Conservation (phyloP, 495 filamentous ascomycete genomes). For the Aeminium ludgeri region DNA sequence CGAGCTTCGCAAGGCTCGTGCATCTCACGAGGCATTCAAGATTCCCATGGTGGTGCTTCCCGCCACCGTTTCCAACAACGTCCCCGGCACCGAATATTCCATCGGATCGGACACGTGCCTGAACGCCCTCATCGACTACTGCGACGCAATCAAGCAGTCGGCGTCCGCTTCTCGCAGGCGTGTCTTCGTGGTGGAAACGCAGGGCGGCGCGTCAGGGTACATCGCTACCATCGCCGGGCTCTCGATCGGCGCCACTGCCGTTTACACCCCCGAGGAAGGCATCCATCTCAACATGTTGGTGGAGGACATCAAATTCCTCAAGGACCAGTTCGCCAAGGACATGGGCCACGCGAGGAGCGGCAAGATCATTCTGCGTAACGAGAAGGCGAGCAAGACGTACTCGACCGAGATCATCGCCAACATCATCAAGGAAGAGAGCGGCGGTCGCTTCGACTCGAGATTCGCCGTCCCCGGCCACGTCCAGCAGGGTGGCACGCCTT, state of each 20-base stretch:
- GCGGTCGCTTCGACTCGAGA: constrained; percentile 82
- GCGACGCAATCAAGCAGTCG: constrained; percentile 92
- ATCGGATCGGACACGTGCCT: constrained; percentile 93
- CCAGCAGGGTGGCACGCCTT: constrained; percentile 86
- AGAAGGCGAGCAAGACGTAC: constrained; percentile 79
- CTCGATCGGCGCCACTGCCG: constrained; percentile 77
- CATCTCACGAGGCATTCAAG: constrained; percentile 64
- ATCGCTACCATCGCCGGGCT: constrained; percentile 81
- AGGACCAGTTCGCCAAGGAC: constrained; percentile 69
- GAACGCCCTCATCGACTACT: constrained; percentile 91
- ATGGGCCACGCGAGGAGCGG: constrained; percentile 80
- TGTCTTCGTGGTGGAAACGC: constrained; percentile 95
- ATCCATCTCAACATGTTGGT: constrained; percentile 87
- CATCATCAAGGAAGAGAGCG: constrained; percentile 87
- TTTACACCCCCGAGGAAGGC: constrained; percentile 95
- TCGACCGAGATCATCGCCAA: constrained; percentile 82
- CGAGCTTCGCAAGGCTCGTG: constrained; percentile 64
- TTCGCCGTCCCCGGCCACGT: constrained; percentile 91
- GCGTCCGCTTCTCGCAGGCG: constrained; percentile 81
- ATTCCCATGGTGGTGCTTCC: constrained; percentile 88
- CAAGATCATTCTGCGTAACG: constrained; percentile 86
- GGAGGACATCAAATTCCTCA: constrained; percentile 77
- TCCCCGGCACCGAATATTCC: constrained; percentile 93
- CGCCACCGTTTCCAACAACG: constrained; percentile 97
- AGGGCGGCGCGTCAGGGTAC: constrained; percentile 89